Percentiles rank a stretch among this genome's conserved stretches.
Evolutionary conservation across 2,329 filamentous ascomycete genomes (phyloP).

Genomic region (Pseudopyrenochaeta lycopersici): DNA sequence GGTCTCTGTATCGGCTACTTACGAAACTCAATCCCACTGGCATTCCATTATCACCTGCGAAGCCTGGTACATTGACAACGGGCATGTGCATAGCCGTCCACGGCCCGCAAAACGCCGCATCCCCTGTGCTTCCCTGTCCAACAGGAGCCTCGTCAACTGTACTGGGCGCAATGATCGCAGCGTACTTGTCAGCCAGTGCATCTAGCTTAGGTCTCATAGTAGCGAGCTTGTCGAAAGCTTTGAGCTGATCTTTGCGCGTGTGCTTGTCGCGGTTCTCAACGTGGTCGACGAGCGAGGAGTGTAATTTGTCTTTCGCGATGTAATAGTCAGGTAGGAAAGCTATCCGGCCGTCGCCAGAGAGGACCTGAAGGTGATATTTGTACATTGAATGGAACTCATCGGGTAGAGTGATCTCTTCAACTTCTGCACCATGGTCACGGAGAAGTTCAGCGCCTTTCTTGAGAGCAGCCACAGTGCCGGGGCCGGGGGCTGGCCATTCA

Average conservation of each 20-base stretch:
- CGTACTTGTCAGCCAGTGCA: slow-evolving; percentile 60
- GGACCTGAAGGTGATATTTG: slow-evolving; percentile 62
- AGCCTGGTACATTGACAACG: slow-evolving; percentile 71
- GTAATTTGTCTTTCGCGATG: slow-evolving; percentile 58
- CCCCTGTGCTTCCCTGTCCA: slow-evolving; percentile 64
- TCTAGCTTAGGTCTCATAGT: slow-evolving; percentile 65
- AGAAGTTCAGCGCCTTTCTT: slow-evolving; percentile 46
- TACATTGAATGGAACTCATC: slow-evolving; percentile 59
- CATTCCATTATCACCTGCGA: slow-evolving; percentile 64
- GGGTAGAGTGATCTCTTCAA: slow-evolving; percentile 66
- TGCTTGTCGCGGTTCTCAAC: slow-evolving; percentile 60
- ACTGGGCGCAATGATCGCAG: slow-evolving; percentile 67
- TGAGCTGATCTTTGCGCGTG: slow-evolving; percentile 59
- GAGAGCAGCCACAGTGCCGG: slow-evolving; percentile 48
- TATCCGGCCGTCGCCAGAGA: slow-evolving; percentile 62
- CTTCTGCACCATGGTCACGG: slow-evolving; percentile 59
- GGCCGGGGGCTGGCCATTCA: slow-evolving; percentile 57
- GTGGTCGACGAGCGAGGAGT: slow-evolving; percentile 56
- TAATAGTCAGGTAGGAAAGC: slow-evolving; percentile 65
- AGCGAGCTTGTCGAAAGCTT: slow-evolving; percentile 65
- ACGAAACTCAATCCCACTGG: slow-evolving; percentile 68
- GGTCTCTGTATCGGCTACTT: slow-evolving; percentile 47
- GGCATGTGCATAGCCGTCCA: slow-evolving; percentile 70
- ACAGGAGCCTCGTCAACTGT: slow-evolving; percentile 67
- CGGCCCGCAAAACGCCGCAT: slow-evolving; percentile 59